phyloP scores from a whole-genome alignment of 2,329 filamentous ascomycete species.

The Chaetomium sp. region DNA sequence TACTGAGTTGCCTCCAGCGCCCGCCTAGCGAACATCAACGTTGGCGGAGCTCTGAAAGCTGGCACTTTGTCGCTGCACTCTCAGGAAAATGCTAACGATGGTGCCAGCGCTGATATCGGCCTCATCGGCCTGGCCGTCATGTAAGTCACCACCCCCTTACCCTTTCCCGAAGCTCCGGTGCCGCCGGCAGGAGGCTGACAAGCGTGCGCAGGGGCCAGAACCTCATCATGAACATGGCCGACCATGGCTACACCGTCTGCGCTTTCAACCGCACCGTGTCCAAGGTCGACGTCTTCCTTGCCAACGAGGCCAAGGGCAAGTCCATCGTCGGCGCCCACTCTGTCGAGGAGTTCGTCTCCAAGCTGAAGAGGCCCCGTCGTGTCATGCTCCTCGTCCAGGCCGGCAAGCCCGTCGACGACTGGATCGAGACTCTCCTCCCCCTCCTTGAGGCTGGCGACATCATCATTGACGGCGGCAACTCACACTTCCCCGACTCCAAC shows the following conservation, averaged over 20 bases:
- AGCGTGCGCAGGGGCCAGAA: slow-evolving; percentile 66
- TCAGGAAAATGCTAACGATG: slow-evolving; percentile 58
- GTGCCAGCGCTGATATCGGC: slow-evolving; percentile 79
- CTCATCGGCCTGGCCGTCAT: slow-evolving; percentile 93
- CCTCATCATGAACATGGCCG: slow-evolving; percentile 85
- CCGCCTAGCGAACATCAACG: slow-evolving; percentile 72
- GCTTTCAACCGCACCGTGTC: slow-evolving; percentile 98
- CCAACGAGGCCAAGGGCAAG: slow-evolving; percentile 93
- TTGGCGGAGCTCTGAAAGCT: slow-evolving; percentile 60
- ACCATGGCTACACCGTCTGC: slow-evolving; percentile 93
- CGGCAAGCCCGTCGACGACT: slow-evolving; percentile 95
- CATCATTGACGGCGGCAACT: slow-evolving; percentile 99
- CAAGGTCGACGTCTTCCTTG: slow-evolving; percentile 95
- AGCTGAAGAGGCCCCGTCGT: slow-evolving; percentile 95
- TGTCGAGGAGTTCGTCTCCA: slow-evolving; percentile 90
- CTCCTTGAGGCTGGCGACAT: slow-evolving; percentile 86
- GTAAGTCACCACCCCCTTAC: slow-evolving; percentile 49
- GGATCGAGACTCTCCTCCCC: slow-evolving; percentile 92
- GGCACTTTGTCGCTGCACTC: slow-evolving; percentile 36
- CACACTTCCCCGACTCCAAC: slow-evolving; percentile 98
- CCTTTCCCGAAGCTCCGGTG: slow-evolving; percentile 1
- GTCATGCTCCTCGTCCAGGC: slow-evolving; percentile 99
- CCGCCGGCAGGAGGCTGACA: slow-evolving; percentile 19
- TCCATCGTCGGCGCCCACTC: slow-evolving; percentile 91
- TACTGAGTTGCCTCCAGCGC: slow-evolving; percentile 57